Conservation (phyloP, 2,329 filamentous ascomycete genomes). For the Allantophomopsis lycopodina region DNA sequence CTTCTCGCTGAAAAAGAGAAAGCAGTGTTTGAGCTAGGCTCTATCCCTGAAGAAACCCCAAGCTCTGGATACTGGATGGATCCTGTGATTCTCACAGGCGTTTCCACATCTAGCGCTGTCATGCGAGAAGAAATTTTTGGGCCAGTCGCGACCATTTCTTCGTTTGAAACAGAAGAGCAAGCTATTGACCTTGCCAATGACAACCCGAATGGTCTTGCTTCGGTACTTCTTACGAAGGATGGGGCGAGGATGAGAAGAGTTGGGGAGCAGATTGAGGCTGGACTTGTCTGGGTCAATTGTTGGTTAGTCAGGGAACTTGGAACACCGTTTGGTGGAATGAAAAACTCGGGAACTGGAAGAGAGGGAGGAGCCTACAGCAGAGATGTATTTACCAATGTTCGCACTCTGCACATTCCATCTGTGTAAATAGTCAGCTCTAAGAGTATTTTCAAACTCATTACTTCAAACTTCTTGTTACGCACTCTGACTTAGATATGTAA, state of each 20-base stretch:
- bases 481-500: too few relatives aligned
- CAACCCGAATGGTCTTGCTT: constrained; percentile 18
- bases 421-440: neutral
- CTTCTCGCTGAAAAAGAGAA: constrained; percentile 3
- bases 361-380: constrained; percentile 20
- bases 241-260: constrained; percentile 17
- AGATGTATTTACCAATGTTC: constrained; percentile 19
- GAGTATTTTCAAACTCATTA: too few relatives aligned
- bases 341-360: constrained; percentile 18
- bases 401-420: constrained; percentile 16
- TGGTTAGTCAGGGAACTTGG: constrained; percentile 19
- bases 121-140: constrained; percentile 43
- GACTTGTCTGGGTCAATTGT: constrained; percentile 20
- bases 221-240: constrained; percentile 17
- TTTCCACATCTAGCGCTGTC: constrained; percentile 1
- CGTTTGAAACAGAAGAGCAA: constrained; percentile 37
- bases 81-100: constrained; percentile 4
- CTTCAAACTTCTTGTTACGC: too few relatives aligned
- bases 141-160: constrained; percentile 38
- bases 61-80: constrained; percentile 4
- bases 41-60: neutral
- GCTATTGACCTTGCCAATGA: constrained; percentile 46
- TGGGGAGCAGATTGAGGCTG: constrained; percentile 18
- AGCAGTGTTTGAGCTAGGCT: constrained; percentile 3
- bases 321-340: constrained; percentile 21